Base-by-base conservation (phyloP, 176 grass and related monocot species). In the Lolium multiflorum region DNA sequence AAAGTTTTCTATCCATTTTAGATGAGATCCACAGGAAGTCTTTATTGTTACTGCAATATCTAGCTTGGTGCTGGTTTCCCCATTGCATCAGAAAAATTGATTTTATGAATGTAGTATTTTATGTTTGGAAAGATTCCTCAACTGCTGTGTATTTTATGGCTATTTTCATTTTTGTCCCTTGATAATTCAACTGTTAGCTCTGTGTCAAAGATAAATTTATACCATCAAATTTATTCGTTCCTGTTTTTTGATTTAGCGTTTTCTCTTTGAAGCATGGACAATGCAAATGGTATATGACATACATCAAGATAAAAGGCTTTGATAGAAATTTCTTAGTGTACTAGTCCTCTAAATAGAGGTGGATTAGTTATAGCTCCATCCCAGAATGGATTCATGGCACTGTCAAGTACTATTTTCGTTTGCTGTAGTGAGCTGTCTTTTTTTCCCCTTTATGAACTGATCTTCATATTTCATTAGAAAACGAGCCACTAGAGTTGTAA, bases 101-200 rank as follows among this genome's bases (percentile, higher is more conserved):
- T 77, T 59, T 1, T 49, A 5, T n/a, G 62, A 47, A 67, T 60
- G 65, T 28, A n/a, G 1, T 47, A 5, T 37, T 68, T 60, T 74
- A 7, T 61, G 25, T 48, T 60, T 12, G 44, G 39, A 49, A 59
- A 69, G 7, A 16, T 25, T 75, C 39, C 31, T 26, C 16, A 81
- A 39, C 1, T 9, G 12, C 11, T 69, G 48, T 49, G 12, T 59
- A 55, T 61, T 85, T 75, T 37, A 74, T 74, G 41, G 9, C 31
- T 13, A 44, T 69, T 66, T 89, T 17, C 51, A 51, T 69, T 9
- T 85, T 60, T 85, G 38, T 3, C 71, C 47, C 31, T 74, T 47
- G 24, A 59, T 61, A 38, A 81, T 76, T 28, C 13, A 15, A 55
- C 0, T 49, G 61, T 73, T 84, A 79, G 56, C 14, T 84, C 31